These are phyloP conservation scores for Trichosanthes cucumerina DNA, from an alignment of 306 rosid genomes.

Conservation along the genomic window DNA sequence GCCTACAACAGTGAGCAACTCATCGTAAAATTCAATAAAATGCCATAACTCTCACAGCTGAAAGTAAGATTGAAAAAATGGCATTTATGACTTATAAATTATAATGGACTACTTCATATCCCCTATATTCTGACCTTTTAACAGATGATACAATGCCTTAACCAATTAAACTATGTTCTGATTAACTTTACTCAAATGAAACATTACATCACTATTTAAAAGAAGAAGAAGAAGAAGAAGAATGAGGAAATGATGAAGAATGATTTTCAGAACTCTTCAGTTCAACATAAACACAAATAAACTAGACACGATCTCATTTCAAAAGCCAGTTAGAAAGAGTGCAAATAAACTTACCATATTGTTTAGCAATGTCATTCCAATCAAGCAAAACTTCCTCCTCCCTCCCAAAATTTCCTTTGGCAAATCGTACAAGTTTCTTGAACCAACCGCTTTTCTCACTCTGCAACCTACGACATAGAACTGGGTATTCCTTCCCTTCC, in stretches of 20 bases:
- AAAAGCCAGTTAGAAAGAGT: background rate
- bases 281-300: background rate
- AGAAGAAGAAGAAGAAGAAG: background rate
- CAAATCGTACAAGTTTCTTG: conserved; percentile 21
- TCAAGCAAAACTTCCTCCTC: conserved; percentile 63
- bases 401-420: conserved; percentile 21
- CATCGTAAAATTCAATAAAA: background rate
- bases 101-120: background rate
- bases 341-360: conserved; percentile 38
- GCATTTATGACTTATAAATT: background rate
- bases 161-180: too few relatives aligned
- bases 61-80: background rate
- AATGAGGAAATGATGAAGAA: background rate
- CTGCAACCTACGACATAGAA: conserved; percentile 58
- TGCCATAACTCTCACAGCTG: background rate
- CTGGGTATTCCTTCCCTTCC: conserved; percentile 81
- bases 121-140: background rate
- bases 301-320: background rate
- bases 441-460: conserved; percentile 28
- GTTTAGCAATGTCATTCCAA: conserved; percentile 81
- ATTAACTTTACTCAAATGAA: background rate
- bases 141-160: too few relatives aligned
- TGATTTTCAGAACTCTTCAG: background rate
- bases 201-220: background rate
- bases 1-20: conserved; percentile 34